phyloP scores from a whole-genome alignment of 2,329 filamentous ascomycete species.

The Xylariaceae sp. region DNA sequence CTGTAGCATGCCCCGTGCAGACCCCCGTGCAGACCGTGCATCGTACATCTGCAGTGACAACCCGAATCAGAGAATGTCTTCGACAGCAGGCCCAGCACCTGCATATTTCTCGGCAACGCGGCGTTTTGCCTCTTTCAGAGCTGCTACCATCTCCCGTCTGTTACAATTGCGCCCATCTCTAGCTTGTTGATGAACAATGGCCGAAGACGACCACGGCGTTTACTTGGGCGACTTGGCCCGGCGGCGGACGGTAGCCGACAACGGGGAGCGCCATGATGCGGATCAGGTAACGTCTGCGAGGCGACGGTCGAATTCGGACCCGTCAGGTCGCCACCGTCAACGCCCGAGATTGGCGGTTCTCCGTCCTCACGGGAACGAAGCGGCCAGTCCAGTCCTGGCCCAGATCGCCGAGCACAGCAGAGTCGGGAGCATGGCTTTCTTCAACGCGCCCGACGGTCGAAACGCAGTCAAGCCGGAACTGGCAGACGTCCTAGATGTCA shows the following conservation, averaged over 20 bases:
- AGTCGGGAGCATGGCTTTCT: constrained; percentile 26
- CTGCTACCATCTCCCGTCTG: neutral
- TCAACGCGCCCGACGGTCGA: constrained; percentile 25
- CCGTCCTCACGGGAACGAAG: constrained; percentile 20
- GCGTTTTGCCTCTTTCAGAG: neutral
- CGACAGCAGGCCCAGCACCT: no score
- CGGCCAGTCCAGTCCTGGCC: constrained; percentile 15
- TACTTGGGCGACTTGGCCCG: constrained; percentile 16
- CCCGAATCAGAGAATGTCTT: no score
- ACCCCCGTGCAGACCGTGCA: no score
- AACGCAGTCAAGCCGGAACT: constrained; percentile 57
- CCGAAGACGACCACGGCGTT: constrained; percentile 14
- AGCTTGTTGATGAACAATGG: neutral
- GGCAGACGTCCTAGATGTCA: constrained; percentile 64
- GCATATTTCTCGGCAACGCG: no score
- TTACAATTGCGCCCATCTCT: neutral
- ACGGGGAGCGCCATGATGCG: constrained; percentile 8
- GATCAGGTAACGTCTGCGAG: constrained; percentile 10
- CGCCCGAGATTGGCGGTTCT: constrained; percentile 25
- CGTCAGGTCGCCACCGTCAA: constrained; percentile 22
- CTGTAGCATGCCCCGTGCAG: no score
- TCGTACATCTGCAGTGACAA: neutral
- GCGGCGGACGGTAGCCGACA: constrained; percentile 10
- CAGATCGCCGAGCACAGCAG: constrained; percentile 22
- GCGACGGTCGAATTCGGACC: constrained; percentile 29